Conservation (phyloP, 2,329 filamentous ascomycete genomes). For the Ascochyta pisi region DNA sequence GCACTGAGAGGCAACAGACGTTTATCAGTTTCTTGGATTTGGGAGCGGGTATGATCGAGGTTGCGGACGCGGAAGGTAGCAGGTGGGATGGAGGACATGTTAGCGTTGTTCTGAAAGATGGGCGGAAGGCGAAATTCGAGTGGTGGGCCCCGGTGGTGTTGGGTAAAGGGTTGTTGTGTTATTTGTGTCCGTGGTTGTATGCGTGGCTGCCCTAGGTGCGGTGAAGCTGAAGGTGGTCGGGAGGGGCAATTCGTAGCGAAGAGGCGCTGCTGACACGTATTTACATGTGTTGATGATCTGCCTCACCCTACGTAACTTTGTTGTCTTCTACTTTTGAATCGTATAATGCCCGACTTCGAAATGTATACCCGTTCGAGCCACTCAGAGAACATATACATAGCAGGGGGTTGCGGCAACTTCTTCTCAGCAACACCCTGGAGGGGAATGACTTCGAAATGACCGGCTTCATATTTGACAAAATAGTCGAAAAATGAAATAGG, state of each 20-base stretch:
- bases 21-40: slow-evolving; percentile 55
- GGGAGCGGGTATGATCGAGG: slow-evolving; percentile 59
- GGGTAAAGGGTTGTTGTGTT: slow-evolving; percentile 8
- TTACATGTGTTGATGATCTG: no score
- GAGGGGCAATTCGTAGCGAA: not conserved
- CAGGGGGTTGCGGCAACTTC: not conserved
- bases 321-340: no score
- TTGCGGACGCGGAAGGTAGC: slow-evolving; percentile 39
- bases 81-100: slow-evolving; percentile 15
- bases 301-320: no score
- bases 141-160: slow-evolving; percentile 12
- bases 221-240: not conserved
- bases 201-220: not conserved
- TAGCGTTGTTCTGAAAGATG: slow-evolving; percentile 14
- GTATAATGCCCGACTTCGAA: no score
- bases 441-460: no score
- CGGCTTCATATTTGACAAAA: no score
- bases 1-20: slow-evolving; percentile 46
- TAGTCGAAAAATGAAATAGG: no score
- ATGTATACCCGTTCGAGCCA: no score
- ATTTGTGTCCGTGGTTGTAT: slow-evolving; percentile 11
- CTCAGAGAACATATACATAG: no score
- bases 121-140: slow-evolving; percentile 9
- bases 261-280: no score
- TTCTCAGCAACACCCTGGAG: not conserved